Percentiles rank a stretch among this genome's conserved stretches.
phyloP scores from a whole-genome alignment of 371 early-diverging fungal species.

The Entomophthora muscae region DNA sequence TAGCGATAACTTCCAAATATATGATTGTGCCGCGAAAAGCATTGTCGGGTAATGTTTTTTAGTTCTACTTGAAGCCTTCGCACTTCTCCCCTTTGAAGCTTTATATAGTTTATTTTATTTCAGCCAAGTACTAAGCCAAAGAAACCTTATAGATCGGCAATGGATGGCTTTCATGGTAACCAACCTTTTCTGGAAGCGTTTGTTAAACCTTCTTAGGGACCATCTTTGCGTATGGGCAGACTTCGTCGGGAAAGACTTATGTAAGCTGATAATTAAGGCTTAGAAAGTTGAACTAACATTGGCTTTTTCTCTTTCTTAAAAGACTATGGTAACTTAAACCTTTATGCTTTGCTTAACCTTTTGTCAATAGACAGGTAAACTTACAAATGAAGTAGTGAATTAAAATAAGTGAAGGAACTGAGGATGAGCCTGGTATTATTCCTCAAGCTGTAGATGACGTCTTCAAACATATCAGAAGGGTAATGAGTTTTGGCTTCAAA shows the following conservation, averaged over 20 bases:
- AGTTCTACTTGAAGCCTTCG: not conserved
- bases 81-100: not conserved
- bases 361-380: conserved; percentile 1
- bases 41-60: conserved; percentile 1
- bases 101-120: not conserved
- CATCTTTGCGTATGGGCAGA: conserved; percentile 90
- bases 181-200: not conserved
- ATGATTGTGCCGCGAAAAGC: not conserved
- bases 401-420: not conserved
- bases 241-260: conserved; percentile 90
- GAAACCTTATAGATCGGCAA: conserved; percentile 18
- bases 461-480: conserved; percentile 48
- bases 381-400: not conserved
- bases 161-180: conserved; percentile 47
- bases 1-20: not conserved
- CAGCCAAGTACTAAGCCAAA: too few species aligned
- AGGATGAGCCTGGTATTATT: conserved; percentile 54
- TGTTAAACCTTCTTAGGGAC: conserved; percentile 13
- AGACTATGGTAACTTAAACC: conserved; percentile 16
- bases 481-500: conserved; percentile 9
- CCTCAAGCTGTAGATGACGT: conserved; percentile 68
- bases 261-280: conserved; percentile 16
- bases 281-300: not conserved
- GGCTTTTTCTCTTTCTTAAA: not conserved
- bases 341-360: not conserved